Evolutionary conservation across 1,284 basidiomycete species (phyloP), one percentile per base, ranked within the genome.

Genomic region (Sporisorium graminicola): DNA sequence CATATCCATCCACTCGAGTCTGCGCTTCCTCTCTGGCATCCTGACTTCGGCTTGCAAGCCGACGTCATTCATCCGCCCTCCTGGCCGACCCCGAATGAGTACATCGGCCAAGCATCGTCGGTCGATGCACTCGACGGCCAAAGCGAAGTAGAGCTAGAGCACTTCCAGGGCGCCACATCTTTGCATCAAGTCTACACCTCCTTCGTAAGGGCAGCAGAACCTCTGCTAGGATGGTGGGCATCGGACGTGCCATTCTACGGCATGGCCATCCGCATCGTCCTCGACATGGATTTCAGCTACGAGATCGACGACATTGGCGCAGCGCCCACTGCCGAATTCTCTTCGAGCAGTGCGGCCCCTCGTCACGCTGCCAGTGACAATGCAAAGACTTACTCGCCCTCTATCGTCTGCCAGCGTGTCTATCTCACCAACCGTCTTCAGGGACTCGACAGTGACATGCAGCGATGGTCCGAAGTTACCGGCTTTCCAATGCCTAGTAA

Each of bases 191-290:
- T 73, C 33, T 78, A 76, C 44, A 27, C 29, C 29, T 33, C 37
- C 12, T 78, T 78, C 56, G 16, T 78, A 22, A 63, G 64, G 6
- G 31, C 33, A 18, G 50, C 35, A 24, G 67, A 74, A 31, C 46
- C 74, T 7, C 56, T 76, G 14, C 58, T 78, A 14, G 77, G 77
- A 33, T 78, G 73, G 69, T 78, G 77, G 77, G 72, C 69, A 16
- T 67, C 72, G 0, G 69, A 78, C 43, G 60, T 75, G 20, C 73
- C 73, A 24, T 71, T 63, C 58, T 73, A 65, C 24, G 77, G 77
- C 35, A 75, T 73, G 65, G 64, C 64, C 26, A 46, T 78, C 1
- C 64, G 77, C 18, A 53, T 78, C 37, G 49, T 74, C 6, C 56
- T 78, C 27, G 71, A 75, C 55, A 20, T 68, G 22, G 42, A 60